Percentiles rank a stretch among this genome's conserved stretches.
phyloP scores from a whole-genome alignment of 192 early-diverging fungal species.

The Diversispora epigaea region DNA sequence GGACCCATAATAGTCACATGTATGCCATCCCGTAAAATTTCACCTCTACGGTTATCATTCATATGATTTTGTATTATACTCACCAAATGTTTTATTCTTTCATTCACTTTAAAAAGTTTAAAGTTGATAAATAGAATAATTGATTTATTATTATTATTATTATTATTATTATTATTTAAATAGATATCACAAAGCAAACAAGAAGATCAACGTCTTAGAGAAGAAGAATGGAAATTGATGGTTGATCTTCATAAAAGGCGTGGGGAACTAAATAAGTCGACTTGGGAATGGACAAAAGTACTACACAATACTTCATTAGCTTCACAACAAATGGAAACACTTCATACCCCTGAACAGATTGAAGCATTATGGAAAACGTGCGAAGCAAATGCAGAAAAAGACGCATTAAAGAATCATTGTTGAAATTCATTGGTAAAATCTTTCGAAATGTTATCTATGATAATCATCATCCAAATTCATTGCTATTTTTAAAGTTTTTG shows the following conservation, averaged over 20 bases:
- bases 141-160: background rate
- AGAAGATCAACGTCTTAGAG: slow-evolving; percentile 1
- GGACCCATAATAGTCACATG: slow-evolving; percentile 70
- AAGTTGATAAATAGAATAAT: no score
- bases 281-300: slow-evolving; percentile 17
- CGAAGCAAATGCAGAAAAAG: background rate
- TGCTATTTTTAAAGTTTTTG: no score
- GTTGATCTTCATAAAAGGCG: slow-evolving; percentile 9
- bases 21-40: slow-evolving; percentile 72
- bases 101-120: no score
- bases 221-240: slow-evolving; percentile 1
- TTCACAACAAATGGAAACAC: slow-evolving; percentile 6
- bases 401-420: background rate
- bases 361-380: background rate
- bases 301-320: slow-evolving; percentile 6
- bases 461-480: no score
- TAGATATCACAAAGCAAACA: slow-evolving; percentile 3
- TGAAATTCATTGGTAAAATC: background rate
- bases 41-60: slow-evolving; percentile 65
- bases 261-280: slow-evolving; percentile 3
- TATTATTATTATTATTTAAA: background rate
- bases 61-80: slow-evolving; percentile 48
- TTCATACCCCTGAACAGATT: slow-evolving; percentile 3
- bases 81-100: slow-evolving; percentile 8
- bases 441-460: no score